Conservation (phyloP, 352 stramenopile species). For the Phytophthora citricola region DNA sequence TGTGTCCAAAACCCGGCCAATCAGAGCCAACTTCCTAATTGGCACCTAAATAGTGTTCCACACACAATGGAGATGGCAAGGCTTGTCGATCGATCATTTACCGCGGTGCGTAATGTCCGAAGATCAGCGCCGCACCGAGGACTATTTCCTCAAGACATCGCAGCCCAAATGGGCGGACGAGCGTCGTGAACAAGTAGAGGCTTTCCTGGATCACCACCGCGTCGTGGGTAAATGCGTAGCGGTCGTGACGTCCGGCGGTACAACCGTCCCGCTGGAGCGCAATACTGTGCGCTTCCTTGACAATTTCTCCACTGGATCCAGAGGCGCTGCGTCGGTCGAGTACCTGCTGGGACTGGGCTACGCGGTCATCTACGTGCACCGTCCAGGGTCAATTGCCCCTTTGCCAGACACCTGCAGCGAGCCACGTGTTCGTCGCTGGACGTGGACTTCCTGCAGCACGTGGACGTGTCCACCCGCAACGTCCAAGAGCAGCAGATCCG, state of each 20-base stretch:
- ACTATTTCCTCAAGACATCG: slow-evolving; percentile 65
- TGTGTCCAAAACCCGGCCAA: no score
- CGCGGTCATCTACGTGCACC: slow-evolving; percentile 96
- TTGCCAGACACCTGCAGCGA: slow-evolving; percentile 76
- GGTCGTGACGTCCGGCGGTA: slow-evolving; percentile 96
- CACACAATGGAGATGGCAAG: background rate
- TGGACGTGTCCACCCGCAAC: slow-evolving; percentile 33
- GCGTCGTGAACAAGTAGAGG: slow-evolving; percentile 51
- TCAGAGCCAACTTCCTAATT: no score
- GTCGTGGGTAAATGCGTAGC: slow-evolving; percentile 86
- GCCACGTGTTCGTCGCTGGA: slow-evolving; percentile 65
- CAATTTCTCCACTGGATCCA: slow-evolving; percentile 97
- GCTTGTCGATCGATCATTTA: background rate
- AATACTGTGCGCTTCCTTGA: slow-evolving; percentile 97
- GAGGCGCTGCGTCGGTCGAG: slow-evolving; percentile 86
- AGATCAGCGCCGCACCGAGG: slow-evolving; percentile 42
- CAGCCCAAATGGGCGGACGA: slow-evolving; percentile 44
- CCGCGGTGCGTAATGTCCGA: slow-evolving; percentile 10
- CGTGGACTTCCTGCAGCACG: slow-evolving; percentile 72
- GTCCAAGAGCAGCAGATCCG: slow-evolving; percentile 41
- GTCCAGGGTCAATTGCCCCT: slow-evolving; percentile 87
- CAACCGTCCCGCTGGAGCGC: slow-evolving; percentile 94
- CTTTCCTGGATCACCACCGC: slow-evolving; percentile 72
- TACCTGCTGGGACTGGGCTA: slow-evolving; percentile 95
- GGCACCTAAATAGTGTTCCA: no score